phyloP scores from a whole-genome alignment of 805 yeast species.

The Kockiozyma suomiensis region DNA sequence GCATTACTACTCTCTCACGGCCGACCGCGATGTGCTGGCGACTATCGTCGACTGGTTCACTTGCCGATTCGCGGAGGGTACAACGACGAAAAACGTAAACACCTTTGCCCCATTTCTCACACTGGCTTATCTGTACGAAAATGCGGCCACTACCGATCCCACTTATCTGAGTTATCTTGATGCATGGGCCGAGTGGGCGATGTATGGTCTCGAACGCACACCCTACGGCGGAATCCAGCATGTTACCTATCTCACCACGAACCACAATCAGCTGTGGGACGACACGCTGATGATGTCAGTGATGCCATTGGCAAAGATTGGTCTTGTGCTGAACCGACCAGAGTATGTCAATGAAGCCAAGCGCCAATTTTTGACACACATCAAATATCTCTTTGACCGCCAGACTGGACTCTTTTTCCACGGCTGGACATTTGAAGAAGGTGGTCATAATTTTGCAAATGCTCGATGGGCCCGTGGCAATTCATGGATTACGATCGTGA shows the following conservation, averaged over 20 bases:
- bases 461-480: conserved; percentile 48
- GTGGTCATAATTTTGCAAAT: conserved; percentile 17
- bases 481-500: conserved; percentile 46
- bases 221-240: conserved; percentile 46
- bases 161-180: conserved; percentile 38
- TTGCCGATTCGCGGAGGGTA: conserved; percentile 42
- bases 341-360: conserved; percentile 45
- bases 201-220: conserved; percentile 41
- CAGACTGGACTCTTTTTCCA: conserved; percentile 45
- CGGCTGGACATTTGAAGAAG: conserved; percentile 38
- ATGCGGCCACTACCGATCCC: conserved; percentile 35
- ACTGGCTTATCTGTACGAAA: conserved; percentile 42
- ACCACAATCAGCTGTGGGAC: conserved; percentile 39
- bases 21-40: conserved; percentile 36
- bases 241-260: conserved; percentile 42
- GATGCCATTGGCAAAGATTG: conserved; percentile 45
- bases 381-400: conserved; percentile 43
- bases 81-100: conserved; percentile 44
- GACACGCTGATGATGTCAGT: conserved; percentile 46
- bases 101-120: conserved; percentile 46
- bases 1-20: conserved; percentile 43
- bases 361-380: conserved; percentile 43
- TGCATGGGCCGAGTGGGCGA: conserved; percentile 46
- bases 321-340: conserved; percentile 39
- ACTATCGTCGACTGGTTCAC: conserved; percentile 42